These are phyloP conservation scores for Noccaea caerulescens DNA, from an alignment of 345 rosid species.

Conservation along the genomic window DNA sequence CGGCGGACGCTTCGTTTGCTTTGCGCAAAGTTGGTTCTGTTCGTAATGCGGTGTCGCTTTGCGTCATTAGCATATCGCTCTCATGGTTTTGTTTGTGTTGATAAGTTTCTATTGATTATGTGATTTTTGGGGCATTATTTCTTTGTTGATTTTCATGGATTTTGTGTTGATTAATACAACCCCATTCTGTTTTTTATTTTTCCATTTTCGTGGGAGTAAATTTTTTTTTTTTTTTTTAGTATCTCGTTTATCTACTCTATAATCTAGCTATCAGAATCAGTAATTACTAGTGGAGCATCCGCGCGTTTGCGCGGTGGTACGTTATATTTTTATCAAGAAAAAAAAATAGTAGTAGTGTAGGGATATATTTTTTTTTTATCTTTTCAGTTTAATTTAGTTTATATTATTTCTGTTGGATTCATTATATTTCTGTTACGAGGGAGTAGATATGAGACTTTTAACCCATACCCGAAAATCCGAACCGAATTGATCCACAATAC, in stretches of 20 bases:
- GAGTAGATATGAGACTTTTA: too few species aligned
- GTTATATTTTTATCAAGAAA: too few species aligned
- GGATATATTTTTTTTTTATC: too few species aligned
- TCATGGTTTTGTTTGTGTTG: slow-evolving; percentile 42
- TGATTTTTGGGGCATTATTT: slow-evolving; percentile 18
- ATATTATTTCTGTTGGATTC: too few species aligned
- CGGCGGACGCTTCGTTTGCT: slow-evolving; percentile 46
- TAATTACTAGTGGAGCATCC: too few species aligned
- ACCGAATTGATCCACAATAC: too few species aligned
- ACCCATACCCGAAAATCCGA: too few species aligned
- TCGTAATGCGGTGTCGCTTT: slow-evolving; percentile 26
- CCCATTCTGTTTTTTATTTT: slow-evolving; percentile 8
- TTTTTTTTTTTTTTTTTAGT: not conserved
- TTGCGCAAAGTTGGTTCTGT: slow-evolving; percentile 24
- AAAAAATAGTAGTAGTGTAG: too few species aligned
- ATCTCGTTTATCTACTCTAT: not conserved
- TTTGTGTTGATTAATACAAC: not conserved
- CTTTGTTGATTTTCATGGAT: slow-evolving; percentile 3
- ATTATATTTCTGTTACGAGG: too few species aligned
- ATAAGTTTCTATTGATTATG: not conserved
- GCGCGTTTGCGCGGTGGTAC: too few species aligned
- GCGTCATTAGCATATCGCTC: slow-evolving; percentile 16
- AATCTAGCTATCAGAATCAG: too few species aligned
- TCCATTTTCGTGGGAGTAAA: slow-evolving; percentile 2
- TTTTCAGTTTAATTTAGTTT: too few species aligned